A percentile compares a stretch with the other conserved stretches of the same genome.
These are phyloP conservation scores for Hymenoscyphus fructigenus DNA, from an alignment of 2,329 filamentous ascomycete species.

Conservation along the genomic window DNA sequence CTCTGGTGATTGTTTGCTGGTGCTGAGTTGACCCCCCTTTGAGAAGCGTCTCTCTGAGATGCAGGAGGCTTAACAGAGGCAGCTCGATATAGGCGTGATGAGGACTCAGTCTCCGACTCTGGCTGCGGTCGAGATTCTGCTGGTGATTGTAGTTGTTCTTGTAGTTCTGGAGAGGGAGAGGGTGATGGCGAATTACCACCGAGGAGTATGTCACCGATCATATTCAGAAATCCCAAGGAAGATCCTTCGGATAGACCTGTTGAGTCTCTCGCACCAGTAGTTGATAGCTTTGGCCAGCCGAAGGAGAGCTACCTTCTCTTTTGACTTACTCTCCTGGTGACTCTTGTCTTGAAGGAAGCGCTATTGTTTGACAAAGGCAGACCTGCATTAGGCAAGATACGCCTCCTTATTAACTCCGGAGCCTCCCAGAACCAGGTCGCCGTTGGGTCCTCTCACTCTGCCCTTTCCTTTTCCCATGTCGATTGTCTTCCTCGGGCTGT, in stretches of 20 bases:
- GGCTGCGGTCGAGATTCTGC: background rate
- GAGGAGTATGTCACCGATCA: background rate
- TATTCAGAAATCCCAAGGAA: background rate
- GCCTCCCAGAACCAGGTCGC: background rate
- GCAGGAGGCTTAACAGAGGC: too few relatives aligned
- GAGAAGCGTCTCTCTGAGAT: background rate
- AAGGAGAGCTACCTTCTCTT: background rate
- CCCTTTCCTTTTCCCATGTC: background rate
- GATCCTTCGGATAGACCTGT: background rate
- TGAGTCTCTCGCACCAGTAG: background rate
- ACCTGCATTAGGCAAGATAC: background rate
- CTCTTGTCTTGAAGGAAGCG: background rate
- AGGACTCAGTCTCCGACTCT: background rate
- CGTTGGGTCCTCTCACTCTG: background rate
- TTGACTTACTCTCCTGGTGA: background rate
- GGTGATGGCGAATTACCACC: background rate
- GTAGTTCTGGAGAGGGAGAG: background rate
- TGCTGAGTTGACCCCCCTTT: background rate
- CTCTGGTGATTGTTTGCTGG: too few relatives aligned
- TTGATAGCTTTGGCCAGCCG: background rate
- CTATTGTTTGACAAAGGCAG: background rate
- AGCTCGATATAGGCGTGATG: too few relatives aligned
- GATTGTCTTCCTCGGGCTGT: background rate
- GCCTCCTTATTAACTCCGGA: background rate
- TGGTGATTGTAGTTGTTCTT: too few relatives aligned